phyloP scores from a whole-genome alignment of 1,284 basidiomycete species.

The Mycena sp. region DNA sequence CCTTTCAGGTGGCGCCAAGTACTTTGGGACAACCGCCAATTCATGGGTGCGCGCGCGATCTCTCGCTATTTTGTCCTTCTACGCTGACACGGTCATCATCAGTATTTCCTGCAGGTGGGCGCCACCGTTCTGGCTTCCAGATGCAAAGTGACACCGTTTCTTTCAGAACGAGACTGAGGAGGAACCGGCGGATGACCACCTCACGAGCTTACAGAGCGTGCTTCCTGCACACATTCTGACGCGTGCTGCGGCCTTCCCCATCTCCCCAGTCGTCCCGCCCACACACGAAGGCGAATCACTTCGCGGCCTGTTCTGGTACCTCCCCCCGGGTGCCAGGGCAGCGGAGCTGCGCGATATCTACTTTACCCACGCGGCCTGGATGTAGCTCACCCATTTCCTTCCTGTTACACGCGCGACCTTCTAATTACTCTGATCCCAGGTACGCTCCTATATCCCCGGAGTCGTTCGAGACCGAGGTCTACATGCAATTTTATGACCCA shows the following conservation, averaged over 20 bases:
- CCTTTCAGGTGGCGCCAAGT: constrained; percentile 74
- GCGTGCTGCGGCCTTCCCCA: constrained; percentile 71
- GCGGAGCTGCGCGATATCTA: constrained; percentile 69
- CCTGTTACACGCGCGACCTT: constrained; percentile 26
- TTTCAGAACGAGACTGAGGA: constrained; percentile 68
- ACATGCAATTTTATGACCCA: constrained; percentile 67
- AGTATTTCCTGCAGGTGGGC: constrained; percentile 79
- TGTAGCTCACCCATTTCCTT: constrained; percentile 56
- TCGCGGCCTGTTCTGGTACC: constrained; percentile 71
- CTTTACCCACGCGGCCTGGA: constrained; percentile 79
- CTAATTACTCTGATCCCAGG: constrained; percentile 50
- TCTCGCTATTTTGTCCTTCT: constrained; percentile 23
- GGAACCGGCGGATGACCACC: constrained; percentile 54
- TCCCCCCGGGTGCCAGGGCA: constrained; percentile 68
- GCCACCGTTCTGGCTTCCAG: constrained; percentile 11
- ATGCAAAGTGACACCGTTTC: constrained; percentile 26
- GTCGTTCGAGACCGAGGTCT: constrained; percentile 74
- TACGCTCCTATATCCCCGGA: constrained; percentile 75
- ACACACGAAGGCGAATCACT: constrained; percentile 56
- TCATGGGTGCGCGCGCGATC: constrained; percentile 84
- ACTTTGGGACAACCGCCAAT: constrained; percentile 77
- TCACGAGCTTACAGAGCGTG: constrained; percentile 59
- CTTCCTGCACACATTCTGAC: constrained; percentile 69
- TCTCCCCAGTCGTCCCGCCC: constrained; percentile 56
- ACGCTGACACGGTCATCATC: constrained; percentile 22